Conservation (phyloP, 257 asterid species). For the Solanum chiquidenum region DNA sequence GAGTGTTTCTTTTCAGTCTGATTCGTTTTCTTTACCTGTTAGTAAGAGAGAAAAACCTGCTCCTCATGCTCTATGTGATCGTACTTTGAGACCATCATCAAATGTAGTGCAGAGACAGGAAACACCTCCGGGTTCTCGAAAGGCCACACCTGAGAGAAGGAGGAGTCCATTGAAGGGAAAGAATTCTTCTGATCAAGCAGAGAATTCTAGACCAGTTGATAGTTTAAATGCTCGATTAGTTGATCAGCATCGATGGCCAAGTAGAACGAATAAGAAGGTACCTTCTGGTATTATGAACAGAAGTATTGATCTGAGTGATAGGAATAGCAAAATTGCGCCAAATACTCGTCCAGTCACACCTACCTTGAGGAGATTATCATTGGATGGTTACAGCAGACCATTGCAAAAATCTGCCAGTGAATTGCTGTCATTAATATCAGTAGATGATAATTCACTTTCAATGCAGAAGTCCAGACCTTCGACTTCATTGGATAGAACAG, state of each 20-base stretch:
- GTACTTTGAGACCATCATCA: slow-evolving; percentile 44
- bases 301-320: slow-evolving; percentile 46
- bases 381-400: slow-evolving; percentile 44
- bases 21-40: slow-evolving; percentile 29
- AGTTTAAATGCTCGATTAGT: slow-evolving; percentile 36
- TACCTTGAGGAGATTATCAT: slow-evolving; percentile 52
- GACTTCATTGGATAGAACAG: slow-evolving; percentile 37
- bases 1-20: slow-evolving; percentile 54
- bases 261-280: slow-evolving; percentile 37
- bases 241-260: slow-evolving; percentile 80
- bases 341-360: slow-evolving; percentile 20
- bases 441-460: slow-evolving; percentile 37
- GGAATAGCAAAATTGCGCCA: slow-evolving; percentile 25
- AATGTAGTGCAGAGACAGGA: slow-evolving; percentile 45
- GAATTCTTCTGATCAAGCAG: slow-evolving; percentile 47
- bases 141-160: slow-evolving; percentile 64
- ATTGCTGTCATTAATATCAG: slow-evolving; percentile 19
- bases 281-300: slow-evolving; percentile 23
- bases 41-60: slow-evolving; percentile 50
- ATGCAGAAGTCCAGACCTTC: slow-evolving; percentile 31
- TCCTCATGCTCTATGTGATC: slow-evolving; percentile 31
- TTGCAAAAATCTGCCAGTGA: slow-evolving; percentile 48
- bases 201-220: slow-evolving; percentile 71
- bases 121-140: slow-evolving; percentile 30
- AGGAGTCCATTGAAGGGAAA: slow-evolving; percentile 65